A percentile compares a stretch with the other conserved stretches of the same genome.
Conservation (phyloP, 139 green algal genomes). For the Asterochloris erici region DNA sequence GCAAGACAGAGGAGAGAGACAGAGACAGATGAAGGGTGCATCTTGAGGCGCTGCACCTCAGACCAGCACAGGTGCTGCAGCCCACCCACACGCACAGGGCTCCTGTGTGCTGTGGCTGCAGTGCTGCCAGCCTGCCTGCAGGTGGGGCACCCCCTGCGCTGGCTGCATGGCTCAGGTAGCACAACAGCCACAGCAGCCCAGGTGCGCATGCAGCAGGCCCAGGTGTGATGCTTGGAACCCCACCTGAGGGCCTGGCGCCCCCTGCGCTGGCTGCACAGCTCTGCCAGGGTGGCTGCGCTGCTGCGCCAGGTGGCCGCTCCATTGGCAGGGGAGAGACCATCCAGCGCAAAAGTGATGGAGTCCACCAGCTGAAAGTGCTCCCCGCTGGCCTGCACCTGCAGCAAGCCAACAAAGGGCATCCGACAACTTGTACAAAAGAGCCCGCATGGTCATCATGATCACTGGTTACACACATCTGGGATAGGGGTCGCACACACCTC, state of each 20-base stretch:
- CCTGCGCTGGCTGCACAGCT: slow-evolving; percentile 37
- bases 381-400: slow-evolving; percentile 61
- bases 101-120: neutral
- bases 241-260: slow-evolving; percentile 43
- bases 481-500: no score
- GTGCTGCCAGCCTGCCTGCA: neutral
- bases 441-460: no score
- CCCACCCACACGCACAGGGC: neutral
- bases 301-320: slow-evolving; percentile 30
- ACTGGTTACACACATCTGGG: no score
- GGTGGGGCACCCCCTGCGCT: neutral
- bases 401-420: no score
- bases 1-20: no score
- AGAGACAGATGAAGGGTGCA: no score
- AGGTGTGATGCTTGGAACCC: neutral
- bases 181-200: no score
- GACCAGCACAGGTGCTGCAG: neutral
- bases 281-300: slow-evolving; percentile 31
- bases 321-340: slow-evolving; percentile 34
- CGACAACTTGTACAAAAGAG: no score
- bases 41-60: no score
- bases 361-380: slow-evolving; percentile 56
- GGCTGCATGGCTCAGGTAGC: neutral
- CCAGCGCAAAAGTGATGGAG: slow-evolving; percentile 56
- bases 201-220: no score